Evolutionary conservation across 164 flowering plant genomes (phyloP), one percentile per base, ranked within the genome.

Genomic region (Vitis rotundifolia): DNA sequence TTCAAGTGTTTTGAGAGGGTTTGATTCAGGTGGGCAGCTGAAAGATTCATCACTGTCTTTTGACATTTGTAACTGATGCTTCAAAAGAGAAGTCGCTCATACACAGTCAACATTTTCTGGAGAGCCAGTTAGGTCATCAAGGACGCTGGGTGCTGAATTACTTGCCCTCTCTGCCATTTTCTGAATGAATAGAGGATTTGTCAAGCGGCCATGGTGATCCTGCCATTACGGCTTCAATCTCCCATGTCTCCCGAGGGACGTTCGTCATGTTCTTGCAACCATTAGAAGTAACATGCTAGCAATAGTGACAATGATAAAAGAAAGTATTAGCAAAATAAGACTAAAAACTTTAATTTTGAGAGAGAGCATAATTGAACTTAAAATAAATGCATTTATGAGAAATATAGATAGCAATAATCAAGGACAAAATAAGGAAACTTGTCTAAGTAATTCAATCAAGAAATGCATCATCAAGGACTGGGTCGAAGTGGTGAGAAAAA

Each of bases 161-260:
- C 50, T 66, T 13, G 60, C 26, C 28, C 31, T 54, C 60, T 31
- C 71, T 31, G 44, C 44, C 69, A 64, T 67, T 68, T 49, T 49
- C 64, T 61, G 64, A 37, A 63, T 31, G 18, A 59, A 50, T 26
- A 12, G 60, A 58, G 7, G 64, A 68, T 71, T 84, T 70, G 11
- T 80, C 69, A 28, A 81, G 82, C 0, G 97, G 95, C 98, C 98
- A 94, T 56, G 91, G 81, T 15, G 83, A 83, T 54, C 98, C 98
- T 3, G 92, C 90, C 97, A 94, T 92, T 16, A 94, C 97, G 63
- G 98, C 97, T 82, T 94, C 98, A 49, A 94, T 91, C 66, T 94
- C 97, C 79, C 73, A 68, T 29, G 74, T 80, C 74, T 89, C 78
- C 66, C 98, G 84, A 11, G 98, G 98, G 75, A 79, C 78, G 16